A percentile compares a stretch with the other conserved stretches of the same genome.
These are phyloP conservation scores for Raphanus sativus DNA, from an alignment of 345 rosid genomes.

Conservation along the genomic window DNA sequence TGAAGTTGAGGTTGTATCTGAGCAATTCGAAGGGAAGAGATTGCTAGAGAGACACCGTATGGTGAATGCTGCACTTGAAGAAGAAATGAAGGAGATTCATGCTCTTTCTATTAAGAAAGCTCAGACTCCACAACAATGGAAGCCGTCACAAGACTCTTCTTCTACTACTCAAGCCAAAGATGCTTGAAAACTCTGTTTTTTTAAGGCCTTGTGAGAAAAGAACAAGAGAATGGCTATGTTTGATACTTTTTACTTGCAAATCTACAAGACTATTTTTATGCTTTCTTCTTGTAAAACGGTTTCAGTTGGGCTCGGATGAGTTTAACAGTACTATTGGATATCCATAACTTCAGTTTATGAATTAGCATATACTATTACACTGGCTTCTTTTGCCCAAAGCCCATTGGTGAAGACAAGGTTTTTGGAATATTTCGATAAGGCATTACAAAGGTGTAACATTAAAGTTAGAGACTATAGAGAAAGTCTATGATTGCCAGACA, in stretches of 20 bases:
- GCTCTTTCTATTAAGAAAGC: slow-evolving; percentile 93
- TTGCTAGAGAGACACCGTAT: slow-evolving; percentile 84
- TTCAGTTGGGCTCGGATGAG: neutral
- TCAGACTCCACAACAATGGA: slow-evolving; percentile 76
- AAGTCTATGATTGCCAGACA: slow-evolving; percentile 21
- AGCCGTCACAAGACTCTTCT: slow-evolving; percentile 54
- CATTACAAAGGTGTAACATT: neutral
- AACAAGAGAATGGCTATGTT: slow-evolving; percentile 14
- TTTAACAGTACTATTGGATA: neutral
- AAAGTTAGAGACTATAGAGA: neutral
- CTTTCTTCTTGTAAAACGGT: neutral
- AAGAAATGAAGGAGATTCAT: slow-evolving; percentile 92
- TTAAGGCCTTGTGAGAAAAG: neutral
- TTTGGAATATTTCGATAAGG: slow-evolving; percentile 1
- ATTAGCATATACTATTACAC: neutral
- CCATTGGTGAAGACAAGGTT: neutral
- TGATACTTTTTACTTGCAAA: slow-evolving; percentile 6
- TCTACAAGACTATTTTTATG: neutral
- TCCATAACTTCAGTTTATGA: neutral
- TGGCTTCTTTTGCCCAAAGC: neutral
- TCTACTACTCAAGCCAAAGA: slow-evolving; percentile 38
- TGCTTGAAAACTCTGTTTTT: slow-evolving; percentile 18
- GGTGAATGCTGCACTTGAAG: slow-evolving; percentile 78
- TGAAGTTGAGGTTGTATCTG: slow-evolving; percentile 67
- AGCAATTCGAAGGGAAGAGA: slow-evolving; percentile 85